A percentile compares a stretch with the other conserved stretches of the same genome.
Conservation (phyloP, 441 rosid species). For the Syzygium malaccense region DNA sequence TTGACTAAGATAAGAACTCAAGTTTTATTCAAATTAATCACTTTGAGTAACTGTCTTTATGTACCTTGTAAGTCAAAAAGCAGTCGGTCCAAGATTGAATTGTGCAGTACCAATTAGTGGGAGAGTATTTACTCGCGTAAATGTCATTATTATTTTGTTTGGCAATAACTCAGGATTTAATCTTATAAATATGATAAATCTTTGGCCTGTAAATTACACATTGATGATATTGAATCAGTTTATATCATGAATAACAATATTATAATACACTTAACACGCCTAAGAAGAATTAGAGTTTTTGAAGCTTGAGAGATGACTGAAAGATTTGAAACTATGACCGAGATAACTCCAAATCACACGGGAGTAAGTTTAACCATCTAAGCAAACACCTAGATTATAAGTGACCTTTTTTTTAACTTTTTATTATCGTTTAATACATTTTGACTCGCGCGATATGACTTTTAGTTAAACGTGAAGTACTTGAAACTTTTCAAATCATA, state of each 20-base stretch:
- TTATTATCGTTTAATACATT: background rate
- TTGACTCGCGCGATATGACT: background rate
- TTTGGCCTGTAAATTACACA: background rate
- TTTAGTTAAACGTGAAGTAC: background rate
- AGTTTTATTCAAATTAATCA: background rate
- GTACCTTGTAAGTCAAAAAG: background rate
- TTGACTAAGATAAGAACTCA: background rate
- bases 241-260: background rate
- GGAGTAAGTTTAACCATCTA: background rate
- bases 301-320: too few relatives aligned
- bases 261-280: too few relatives aligned
- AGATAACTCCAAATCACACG: background rate
- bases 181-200: background rate
- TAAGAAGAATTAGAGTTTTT: too few relatives aligned
- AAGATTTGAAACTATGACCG: too few relatives aligned
- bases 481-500: background rate
- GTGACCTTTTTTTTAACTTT: background rate
- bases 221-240: background rate
- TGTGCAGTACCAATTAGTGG: background rate
- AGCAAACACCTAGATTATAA: background rate
- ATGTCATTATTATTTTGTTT: rapidly evolving
- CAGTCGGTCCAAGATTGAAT: background rate
- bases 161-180: background rate
- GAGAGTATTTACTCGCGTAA: background rate
- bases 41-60: background rate